Evolutionary conservation across 768 basidiomycete species (phyloP).

Genomic region (Boletus sensibilis): DNA sequence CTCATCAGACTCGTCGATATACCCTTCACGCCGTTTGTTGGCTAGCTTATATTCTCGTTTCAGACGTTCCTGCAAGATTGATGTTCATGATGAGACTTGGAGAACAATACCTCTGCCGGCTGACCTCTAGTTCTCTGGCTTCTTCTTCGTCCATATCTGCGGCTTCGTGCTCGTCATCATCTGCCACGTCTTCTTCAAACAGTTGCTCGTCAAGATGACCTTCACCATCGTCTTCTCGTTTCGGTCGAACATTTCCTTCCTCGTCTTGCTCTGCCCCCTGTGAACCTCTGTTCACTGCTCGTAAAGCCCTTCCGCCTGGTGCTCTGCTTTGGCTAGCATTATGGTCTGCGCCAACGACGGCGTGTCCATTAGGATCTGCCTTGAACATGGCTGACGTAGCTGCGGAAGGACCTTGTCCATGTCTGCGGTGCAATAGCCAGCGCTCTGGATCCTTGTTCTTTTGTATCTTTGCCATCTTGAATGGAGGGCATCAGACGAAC

Average conservation of each 20-base stretch:
- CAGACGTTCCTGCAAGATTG: conserved; percentile 61
- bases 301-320: conserved; percentile 65
- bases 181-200: conserved; percentile 82
- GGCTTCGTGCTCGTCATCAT: conserved; percentile 80
- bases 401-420: conserved; percentile 57
- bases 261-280: conserved; percentile 65
- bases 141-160: conserved; percentile 81
- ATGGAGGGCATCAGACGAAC: not conserved
- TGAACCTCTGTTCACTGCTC: conserved; percentile 66
- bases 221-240: conserved; percentile 67
- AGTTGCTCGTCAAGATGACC: conserved; percentile 81
- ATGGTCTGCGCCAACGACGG: conserved; percentile 43
- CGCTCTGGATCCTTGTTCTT: conserved; percentile 76
- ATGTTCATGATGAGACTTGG: not conserved
- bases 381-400: conserved; percentile 71
- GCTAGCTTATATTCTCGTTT: conserved; percentile 80
- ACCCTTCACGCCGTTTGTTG: conserved; percentile 69
- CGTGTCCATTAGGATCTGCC: conserved; percentile 52
- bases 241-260: conserved; percentile 53
- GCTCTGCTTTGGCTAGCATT: conserved; percentile 56
- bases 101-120: conserved; percentile 14
- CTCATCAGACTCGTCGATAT: conserved; percentile 74
- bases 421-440: conserved; percentile 63
- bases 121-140: conserved; percentile 76
- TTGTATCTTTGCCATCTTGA: conserved; percentile 43